Evolutionary conservation across 1,284 basidiomycete species (phyloP), one percentile per base, ranked within the genome.

Genomic region (Chalciporus sp.): DNA sequence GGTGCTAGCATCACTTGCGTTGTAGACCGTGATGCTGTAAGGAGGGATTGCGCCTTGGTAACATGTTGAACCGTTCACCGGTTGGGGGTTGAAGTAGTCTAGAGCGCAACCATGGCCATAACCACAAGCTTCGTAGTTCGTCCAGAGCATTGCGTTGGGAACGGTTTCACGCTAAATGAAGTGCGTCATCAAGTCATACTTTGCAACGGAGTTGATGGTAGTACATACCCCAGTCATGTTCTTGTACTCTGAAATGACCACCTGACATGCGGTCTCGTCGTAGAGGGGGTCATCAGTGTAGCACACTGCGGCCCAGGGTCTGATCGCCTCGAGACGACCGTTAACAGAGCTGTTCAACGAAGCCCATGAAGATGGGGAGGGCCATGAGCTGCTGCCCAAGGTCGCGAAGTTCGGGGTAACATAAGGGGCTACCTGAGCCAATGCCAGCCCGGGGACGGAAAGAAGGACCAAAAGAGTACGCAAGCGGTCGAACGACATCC

Each of bases 61-160:
- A 35, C 61, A 61, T 0, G 45, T 12, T 29, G 45, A 19, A 26
- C 48, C 58, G n/a, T 46, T 45, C 2, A 63, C 47, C 3, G 59
- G 48, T 16, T 52, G 58, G 9, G 60, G 58, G 12, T 61, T 28
- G n/a, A 35, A 58, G 39, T 62, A 57, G 33, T 61, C 58, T 20
- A 61, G 20, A 12, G 48, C 41, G 31, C 59, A 62, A 4, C 59
- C 58, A 6, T 51, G 40, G 11, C 47, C 39, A 6, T 49, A 51
- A 20, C 59, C 60, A 26, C 59, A 61, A 11, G 53, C 45, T 33
- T 62, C 60, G 57, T 52, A 62, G 44, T 61, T 61, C 7, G 48
- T 3, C 58, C 59, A 62, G 23, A 60, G 57, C 8, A 60, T 52
- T n/a, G 59, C 59, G 0, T 60, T 44, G 10, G 60, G 11, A 1